A percentile compares a stretch with the other conserved stretches of the same genome.
Evolutionary conservation across 345 rosid genomes (phyloP).

Genomic region (Draba incana): DNA sequence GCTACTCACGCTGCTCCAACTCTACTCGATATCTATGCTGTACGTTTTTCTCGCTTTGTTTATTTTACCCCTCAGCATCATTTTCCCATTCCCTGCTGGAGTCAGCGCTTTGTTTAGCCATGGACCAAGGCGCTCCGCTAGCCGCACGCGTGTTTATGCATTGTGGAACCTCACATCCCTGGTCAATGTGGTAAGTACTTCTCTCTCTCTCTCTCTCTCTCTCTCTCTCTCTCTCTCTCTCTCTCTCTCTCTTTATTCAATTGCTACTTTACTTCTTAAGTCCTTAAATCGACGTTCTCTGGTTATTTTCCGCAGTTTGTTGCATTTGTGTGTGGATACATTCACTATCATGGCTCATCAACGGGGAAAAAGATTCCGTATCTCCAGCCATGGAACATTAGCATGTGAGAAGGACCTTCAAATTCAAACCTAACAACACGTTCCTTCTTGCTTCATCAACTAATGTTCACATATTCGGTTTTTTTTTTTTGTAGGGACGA

Average conservation of each 20-base stretch:
- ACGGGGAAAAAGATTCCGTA: conserved; percentile 56
- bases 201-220: no score
- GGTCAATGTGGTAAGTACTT: conserved; percentile 74
- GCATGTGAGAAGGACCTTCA: conserved; percentile 59
- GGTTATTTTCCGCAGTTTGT: conserved; percentile 58
- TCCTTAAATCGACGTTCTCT: no score
- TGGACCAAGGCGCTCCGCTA: conserved; percentile 88
- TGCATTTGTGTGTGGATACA: conserved; percentile 74
- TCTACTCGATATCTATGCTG: conserved; percentile 81
- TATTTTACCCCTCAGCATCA: conserved; percentile 77
- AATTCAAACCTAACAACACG: conserved; percentile 8
- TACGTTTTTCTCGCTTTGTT: conserved; percentile 65
- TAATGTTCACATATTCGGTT: not conserved
- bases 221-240: no score
- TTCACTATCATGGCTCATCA: conserved; percentile 65
- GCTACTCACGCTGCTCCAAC: conserved; percentile 85
- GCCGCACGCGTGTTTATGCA: conserved; percentile 82
- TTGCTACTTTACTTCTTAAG: no score
- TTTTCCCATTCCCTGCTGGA: conserved; percentile 89
- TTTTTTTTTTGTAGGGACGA: conserved; percentile 68
- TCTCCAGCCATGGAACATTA: conserved; percentile 93
- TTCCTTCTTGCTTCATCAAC: conserved; percentile 24
- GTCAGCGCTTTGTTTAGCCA: conserved; percentile 91
- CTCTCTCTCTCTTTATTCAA: no score
- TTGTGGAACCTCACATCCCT: conserved; percentile 83